phyloP scores from a whole-genome alignment of 352 stramenopile species.

The Pythium biforme region DNA sequence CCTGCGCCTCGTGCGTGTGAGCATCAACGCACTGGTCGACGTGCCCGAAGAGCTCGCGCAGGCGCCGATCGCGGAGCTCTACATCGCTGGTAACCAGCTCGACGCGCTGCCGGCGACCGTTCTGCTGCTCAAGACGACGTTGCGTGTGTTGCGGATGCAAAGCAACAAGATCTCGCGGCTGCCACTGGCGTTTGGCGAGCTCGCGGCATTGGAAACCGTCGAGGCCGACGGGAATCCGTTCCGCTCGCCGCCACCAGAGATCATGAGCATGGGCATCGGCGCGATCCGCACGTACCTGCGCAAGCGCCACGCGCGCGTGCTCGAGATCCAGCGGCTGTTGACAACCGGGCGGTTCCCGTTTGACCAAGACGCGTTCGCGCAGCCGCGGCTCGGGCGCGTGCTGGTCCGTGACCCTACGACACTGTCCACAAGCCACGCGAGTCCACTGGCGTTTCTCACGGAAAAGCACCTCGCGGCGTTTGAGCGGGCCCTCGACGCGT shows the following conservation, averaged over 20 bases:
- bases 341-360: conserved; percentile 34
- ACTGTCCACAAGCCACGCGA: not conserved
- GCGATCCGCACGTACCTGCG: conserved; percentile 52
- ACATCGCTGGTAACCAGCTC: conserved; percentile 61
- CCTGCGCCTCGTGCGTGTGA: conserved; percentile 44
- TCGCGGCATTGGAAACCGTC: conserved; percentile 41
- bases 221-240: conserved; percentile 78
- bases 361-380: conserved; percentile 41
- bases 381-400: conserved; percentile 36
- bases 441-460: conserved; percentile 49
- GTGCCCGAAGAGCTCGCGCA: conserved; percentile 43
- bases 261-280: conserved; percentile 54
- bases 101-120: conserved; percentile 41
- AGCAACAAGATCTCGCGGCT: conserved; percentile 69
- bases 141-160: conserved; percentile 56
- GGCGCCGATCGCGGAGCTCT: conserved; percentile 47
- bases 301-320: conserved; percentile 58
- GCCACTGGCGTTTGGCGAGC: conserved; percentile 52
- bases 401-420: conserved; percentile 14
- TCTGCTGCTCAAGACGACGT: conserved; percentile 39
- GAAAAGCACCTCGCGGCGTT: conserved; percentile 47
- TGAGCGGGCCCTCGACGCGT: conserved; percentile 49
- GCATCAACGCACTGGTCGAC: conserved; percentile 45
- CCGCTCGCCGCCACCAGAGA: conserved; percentile 56
- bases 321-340: conserved; percentile 49